Conservation (phyloP, 805 yeast species). For the Lachancea meyersii region DNA sequence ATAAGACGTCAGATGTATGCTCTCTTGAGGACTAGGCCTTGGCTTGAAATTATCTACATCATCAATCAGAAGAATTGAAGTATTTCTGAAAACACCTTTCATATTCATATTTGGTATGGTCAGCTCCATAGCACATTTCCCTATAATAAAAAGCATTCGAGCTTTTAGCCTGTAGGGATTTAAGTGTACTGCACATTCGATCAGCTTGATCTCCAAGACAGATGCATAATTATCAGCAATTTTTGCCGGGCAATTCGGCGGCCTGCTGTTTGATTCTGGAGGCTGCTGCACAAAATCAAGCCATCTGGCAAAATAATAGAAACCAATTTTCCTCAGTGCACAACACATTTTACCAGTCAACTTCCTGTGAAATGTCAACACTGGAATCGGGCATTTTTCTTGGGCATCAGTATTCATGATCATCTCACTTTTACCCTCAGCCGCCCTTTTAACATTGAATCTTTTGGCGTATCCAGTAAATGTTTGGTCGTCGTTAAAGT, state of each 20-base stretch:
- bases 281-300: conserved; percentile 24
- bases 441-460: conserved; percentile 11
- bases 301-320: conserved; percentile 62
- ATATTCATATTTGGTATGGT: conserved; percentile 27
- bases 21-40: conserved; percentile 15
- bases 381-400: conserved; percentile 35
- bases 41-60: conserved; percentile 38
- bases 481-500: conserved; percentile 13
- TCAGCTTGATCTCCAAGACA: conserved; percentile 22
- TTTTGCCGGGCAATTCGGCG: not conserved
- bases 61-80: conserved; percentile 48
- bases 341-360: conserved; percentile 36
- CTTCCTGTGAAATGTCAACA: conserved; percentile 36
- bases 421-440: conserved; percentile 19
- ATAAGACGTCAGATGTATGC: conserved; percentile 12
- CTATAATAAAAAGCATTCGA: conserved; percentile 45
- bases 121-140: conserved; percentile 40
- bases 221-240: not conserved
- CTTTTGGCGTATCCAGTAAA: conserved; percentile 17
- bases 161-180: conserved; percentile 62
- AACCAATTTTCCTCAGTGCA: conserved; percentile 40
- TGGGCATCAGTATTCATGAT: conserved; percentile 32
- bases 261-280: not conserved
- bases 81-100: conserved; percentile 23
- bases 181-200: conserved; percentile 55